Percentiles rank a stretch among this genome's conserved stretches.
Evolutionary conservation across 345 rosid species (phyloP).

Genomic region (Aquilaria yunnanensis): DNA sequence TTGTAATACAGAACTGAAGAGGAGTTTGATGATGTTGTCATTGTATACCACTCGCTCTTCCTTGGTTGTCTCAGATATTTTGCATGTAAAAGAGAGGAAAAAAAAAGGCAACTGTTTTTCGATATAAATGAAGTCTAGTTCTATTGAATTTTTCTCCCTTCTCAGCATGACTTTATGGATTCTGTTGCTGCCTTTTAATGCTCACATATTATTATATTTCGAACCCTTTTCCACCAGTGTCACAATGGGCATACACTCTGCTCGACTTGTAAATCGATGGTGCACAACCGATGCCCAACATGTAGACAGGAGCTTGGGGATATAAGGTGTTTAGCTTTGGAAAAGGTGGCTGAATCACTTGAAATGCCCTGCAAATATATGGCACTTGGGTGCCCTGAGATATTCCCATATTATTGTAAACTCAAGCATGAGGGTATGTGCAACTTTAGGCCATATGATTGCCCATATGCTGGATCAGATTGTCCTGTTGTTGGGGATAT

Average conservation of each 20-base stretch:
- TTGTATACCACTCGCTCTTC: no score
- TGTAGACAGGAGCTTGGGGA: constrained; percentile 99
- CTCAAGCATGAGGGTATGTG: constrained; percentile 85
- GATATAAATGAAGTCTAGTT: no score
- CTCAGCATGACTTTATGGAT: no score
- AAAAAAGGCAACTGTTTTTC: no score
- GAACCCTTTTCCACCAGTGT: constrained; percentile 46
- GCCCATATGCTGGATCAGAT: constrained; percentile 96
- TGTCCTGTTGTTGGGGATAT: constrained; percentile 79
- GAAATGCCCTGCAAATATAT: constrained; percentile 82
- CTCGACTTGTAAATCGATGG: constrained; percentile 86
- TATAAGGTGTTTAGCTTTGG: constrained; percentile 85
- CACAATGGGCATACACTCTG: constrained; percentile 97
- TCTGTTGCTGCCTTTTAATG: no score
- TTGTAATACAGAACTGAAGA: no score
- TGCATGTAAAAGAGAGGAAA: no score
- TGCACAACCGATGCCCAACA: constrained; percentile 89
- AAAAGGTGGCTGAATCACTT: constrained; percentile 92
- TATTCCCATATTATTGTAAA: constrained; percentile 91
- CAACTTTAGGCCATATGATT: constrained; percentile 84
- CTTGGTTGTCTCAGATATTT: no score
- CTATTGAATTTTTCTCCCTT: no score
- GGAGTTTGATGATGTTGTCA: no score
- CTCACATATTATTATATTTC: no score
- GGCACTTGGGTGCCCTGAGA: constrained; percentile 84